Conservation (phyloP, 2,329 filamentous ascomycete species). For the Aspergillus chevalieri region DNA sequence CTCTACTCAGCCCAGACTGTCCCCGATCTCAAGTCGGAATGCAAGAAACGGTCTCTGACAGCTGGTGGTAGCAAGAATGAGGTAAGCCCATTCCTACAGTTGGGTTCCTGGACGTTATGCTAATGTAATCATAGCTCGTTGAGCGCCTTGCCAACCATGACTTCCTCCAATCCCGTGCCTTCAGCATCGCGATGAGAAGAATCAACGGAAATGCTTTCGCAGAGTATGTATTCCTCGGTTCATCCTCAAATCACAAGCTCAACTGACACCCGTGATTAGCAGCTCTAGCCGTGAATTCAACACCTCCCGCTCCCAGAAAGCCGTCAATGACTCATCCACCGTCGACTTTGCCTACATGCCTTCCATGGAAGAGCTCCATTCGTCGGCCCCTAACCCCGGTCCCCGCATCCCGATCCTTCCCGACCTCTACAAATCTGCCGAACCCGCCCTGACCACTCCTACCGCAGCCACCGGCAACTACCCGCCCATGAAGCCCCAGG, state of each 20-base stretch:
- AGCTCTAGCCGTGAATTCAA: constrained; percentile 56
- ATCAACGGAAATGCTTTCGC: constrained; percentile 39
- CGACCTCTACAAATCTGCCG: constrained; percentile 23
- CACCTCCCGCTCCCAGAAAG: constrained; percentile 52
- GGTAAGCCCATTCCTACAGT: constrained; percentile 26
- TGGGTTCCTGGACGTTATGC: background rate
- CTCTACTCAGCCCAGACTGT: constrained; percentile 47
- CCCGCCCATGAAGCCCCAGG: constrained; percentile 50
- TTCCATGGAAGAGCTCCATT: constrained; percentile 41
- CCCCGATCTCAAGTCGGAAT: constrained; percentile 47
- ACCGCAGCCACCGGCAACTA: constrained; percentile 8
- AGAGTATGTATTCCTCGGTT: constrained; percentile 24
- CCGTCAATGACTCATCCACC: constrained; percentile 53
- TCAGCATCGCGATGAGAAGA: constrained; percentile 49
- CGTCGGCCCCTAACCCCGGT: constrained; percentile 26
- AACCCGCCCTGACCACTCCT: constrained; percentile 21
- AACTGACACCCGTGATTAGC: constrained; percentile 29
- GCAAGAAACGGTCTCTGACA: constrained; percentile 44
- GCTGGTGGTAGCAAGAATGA: constrained; percentile 45
- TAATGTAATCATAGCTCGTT: constrained; percentile 36
- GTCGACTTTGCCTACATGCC: constrained; percentile 61
- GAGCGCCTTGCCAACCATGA: constrained; percentile 50
- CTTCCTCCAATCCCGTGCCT: constrained; percentile 47
- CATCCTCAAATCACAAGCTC: background rate
- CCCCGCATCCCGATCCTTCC: constrained; percentile 49